phyloP scores from a whole-genome alignment of 1,284 basidiomycete genomes.

The Ceratobasidium sp. region DNA sequence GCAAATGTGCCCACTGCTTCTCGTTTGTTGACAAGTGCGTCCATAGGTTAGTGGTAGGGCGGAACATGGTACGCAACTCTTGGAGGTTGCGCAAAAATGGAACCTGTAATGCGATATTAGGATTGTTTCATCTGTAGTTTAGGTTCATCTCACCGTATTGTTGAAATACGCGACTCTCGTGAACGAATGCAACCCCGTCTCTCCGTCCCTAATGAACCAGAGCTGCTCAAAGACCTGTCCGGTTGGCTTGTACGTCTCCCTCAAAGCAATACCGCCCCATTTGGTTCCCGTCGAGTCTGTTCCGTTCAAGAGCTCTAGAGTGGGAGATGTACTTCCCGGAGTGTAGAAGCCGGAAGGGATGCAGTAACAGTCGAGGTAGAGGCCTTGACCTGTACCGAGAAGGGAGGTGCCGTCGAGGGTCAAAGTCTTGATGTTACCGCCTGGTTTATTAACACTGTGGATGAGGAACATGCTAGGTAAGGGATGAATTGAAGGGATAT shows the following conservation, averaged over 20 bases:
- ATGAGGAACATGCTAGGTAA: background rate
- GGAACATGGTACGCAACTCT: slow-evolving; percentile 51
- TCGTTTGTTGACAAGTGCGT: slow-evolving; percentile 52
- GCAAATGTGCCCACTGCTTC: slow-evolving; percentile 50
- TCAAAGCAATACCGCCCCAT: slow-evolving; percentile 30
- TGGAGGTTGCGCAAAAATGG: slow-evolving; percentile 50
- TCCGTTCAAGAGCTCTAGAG: slow-evolving; percentile 34
- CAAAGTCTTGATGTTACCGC: slow-evolving; percentile 31
- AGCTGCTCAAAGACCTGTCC: slow-evolving; percentile 53
- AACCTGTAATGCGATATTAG: background rate
- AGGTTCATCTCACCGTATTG: slow-evolving; percentile 42
- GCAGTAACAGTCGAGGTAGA: slow-evolving; percentile 44
- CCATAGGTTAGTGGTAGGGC: slow-evolving; percentile 51
- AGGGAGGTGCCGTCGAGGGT: slow-evolving; percentile 38
- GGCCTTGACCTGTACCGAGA: slow-evolving; percentile 37
- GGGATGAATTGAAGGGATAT: background rate
- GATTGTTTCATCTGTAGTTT: background rate
- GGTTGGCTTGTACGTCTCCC: slow-evolving; percentile 41
- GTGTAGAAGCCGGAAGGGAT: slow-evolving; percentile 39
- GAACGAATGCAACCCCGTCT: slow-evolving; percentile 53
- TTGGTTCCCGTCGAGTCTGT: slow-evolving; percentile 44
- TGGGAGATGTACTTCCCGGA: slow-evolving; percentile 38
- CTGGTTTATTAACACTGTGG: slow-evolving; percentile 26
- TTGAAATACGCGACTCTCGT: slow-evolving; percentile 50
- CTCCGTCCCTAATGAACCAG: slow-evolving; percentile 54